Conservation (phyloP, 768 basidiomycete species). For the Exidia glandulosa region DNA sequence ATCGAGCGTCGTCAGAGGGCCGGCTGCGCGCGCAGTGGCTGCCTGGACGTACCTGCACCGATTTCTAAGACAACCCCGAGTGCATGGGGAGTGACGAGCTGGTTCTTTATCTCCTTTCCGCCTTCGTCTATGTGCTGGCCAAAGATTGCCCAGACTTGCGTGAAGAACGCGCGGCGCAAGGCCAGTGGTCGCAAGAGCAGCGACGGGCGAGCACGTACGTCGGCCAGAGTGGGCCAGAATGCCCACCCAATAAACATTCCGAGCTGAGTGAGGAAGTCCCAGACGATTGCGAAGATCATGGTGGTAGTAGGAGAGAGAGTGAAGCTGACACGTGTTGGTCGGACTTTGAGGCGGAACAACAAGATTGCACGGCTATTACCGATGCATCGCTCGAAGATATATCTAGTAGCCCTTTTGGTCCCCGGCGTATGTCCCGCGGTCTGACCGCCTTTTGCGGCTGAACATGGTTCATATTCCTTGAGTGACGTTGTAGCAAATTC, state of each 20-base stretch:
- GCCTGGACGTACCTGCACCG: constrained; percentile 43
- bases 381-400: too few species aligned
- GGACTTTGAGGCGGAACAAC: not conserved
- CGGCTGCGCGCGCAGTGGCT: not conserved
- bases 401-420: too few species aligned
- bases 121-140: constrained; percentile 36
- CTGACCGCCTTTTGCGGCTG: too few species aligned
- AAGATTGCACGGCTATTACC: too few species aligned
- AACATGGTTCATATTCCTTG: too few species aligned
- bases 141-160: constrained; percentile 43
- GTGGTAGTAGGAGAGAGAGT: not conserved
- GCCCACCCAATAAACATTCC: constrained; percentile 8
- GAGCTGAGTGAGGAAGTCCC: not conserved
- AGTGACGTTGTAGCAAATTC: too few species aligned
- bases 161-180: constrained; percentile 47
- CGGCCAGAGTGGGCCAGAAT: constrained; percentile 34
- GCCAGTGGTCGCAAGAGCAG: constrained; percentile 34
- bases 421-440: too few species aligned
- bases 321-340: too few species aligned
- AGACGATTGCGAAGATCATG: not conserved
- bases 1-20: not conserved
- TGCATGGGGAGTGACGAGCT: constrained; percentile 43
- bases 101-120: constrained; percentile 28
- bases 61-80: constrained; percentile 54
- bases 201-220: constrained; percentile 28